Base-by-base conservation (phyloP, 2,329 filamentous ascomycete species). In the Cladophialophora chaetospira region DNA sequence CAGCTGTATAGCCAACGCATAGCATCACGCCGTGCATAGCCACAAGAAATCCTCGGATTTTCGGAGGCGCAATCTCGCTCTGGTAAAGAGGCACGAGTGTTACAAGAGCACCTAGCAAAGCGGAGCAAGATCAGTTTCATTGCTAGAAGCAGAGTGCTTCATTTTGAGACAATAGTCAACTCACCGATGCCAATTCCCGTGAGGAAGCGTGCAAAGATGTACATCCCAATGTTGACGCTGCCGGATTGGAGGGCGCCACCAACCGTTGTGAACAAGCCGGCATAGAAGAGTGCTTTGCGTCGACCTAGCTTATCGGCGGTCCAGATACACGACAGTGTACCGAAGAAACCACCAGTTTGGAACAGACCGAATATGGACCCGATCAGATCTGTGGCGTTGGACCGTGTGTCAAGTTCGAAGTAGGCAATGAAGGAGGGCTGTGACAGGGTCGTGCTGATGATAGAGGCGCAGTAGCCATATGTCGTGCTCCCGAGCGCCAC, bases 381-480 rank as follows among this genome's bases (percentile, higher is more conserved):
- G 21, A 80, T 79, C 5, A 72, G 73, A 3, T 73, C 69, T 0
- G 78, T 78, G 0, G 46, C 46, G 31, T 55, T 45, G 10, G 40
- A 31, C 17, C 53, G 23, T 2, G 53, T 55, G 40, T 56, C 57
- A 19, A 81, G 71, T 33, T 76, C 60, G 62, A 81, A 80, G 67
- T 74, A 80, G 15, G 47, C 13, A 15, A 52, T 42, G 52, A 55
- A 60, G 23, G 53, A 57, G 5, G 75, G 74, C 55, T 78, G 75
- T 2, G 75, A 76, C 45, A 78, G 70, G 1, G 75, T 77, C 3
- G 73, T 74, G 4, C 70, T 69, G 36, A 78, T 76, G 49, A 71
- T 65, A 10, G 66, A 65, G 50, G 67, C 60, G 15, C 66, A 57
- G 57, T 70, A 71, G 35, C 68, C 67, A 57, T 65, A 68, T 19